Conservation (phyloP, 768 basidiomycete species). For the Cubamyces sp. region DNA sequence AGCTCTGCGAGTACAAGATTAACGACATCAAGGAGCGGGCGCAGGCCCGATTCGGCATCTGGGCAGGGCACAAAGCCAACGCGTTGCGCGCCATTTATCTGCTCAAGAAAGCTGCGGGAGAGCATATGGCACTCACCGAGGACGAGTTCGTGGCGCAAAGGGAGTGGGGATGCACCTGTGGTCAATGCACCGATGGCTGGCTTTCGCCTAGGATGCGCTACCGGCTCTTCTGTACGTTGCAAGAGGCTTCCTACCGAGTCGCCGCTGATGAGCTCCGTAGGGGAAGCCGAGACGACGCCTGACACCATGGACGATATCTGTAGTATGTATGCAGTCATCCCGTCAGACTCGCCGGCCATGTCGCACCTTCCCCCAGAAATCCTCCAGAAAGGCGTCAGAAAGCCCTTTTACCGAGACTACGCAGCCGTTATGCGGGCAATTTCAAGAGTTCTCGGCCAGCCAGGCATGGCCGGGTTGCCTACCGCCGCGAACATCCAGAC, state of each 20-base stretch:
- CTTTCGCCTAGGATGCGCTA: conserved; percentile 22
- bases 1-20: conserved; percentile 15
- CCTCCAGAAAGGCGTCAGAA: neutral
- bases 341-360: neutral
- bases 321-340: no score
- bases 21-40: neutral
- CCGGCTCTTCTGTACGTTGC: conserved; percentile 9
- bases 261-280: neutral
- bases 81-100: conserved; percentile 4
- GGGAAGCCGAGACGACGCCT: neutral
- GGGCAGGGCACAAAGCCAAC: neutral
- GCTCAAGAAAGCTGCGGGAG: conserved; percentile 8
- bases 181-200: conserved; percentile 20
- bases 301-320: neutral
- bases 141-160: conserved; percentile 5
- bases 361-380: neutral
- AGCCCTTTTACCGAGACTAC: conserved; percentile 3
- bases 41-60: neutral
- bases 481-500: neutral
- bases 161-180: conserved; percentile 22
- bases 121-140: neutral
- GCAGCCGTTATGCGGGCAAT: conserved; percentile 1
- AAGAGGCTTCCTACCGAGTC: neutral
- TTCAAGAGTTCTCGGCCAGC: neutral
- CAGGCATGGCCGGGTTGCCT: conserved; percentile 3